Evolutionary conservation across 768 basidiomycete species (phyloP).

Genomic region (Boletus subparvulus): DNA sequence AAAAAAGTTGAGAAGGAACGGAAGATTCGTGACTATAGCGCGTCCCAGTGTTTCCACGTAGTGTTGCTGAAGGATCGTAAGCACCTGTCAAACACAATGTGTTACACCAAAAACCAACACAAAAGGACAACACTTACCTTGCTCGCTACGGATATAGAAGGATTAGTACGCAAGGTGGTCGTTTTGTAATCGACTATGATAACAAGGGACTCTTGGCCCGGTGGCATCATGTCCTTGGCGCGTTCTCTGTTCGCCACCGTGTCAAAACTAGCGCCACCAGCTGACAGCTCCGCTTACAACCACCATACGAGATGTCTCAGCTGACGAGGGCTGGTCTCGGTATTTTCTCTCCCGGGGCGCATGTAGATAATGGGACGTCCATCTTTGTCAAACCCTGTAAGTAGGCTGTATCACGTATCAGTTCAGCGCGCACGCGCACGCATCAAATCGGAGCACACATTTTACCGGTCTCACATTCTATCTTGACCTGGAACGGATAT

Average conservation of each 20-base stretch:
- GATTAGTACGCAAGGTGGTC: constrained; percentile 79
- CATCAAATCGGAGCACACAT: constrained; percentile 52
- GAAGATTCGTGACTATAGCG: constrained; percentile 81
- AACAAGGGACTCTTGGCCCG: constrained; percentile 76
- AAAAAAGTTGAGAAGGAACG: constrained; percentile 69
- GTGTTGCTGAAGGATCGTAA: constrained; percentile 82
- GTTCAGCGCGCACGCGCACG: background rate
- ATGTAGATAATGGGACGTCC: constrained; percentile 88
- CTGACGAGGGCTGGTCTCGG: constrained; percentile 72
- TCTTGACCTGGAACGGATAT: constrained; percentile 46
- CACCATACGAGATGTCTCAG: constrained; percentile 85
- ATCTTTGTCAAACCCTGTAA: constrained; percentile 84
- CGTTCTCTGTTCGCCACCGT: constrained; percentile 58
- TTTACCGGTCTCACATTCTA: constrained; percentile 84
- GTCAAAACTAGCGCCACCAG: constrained; percentile 5
- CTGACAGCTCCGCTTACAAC: constrained; percentile 50
- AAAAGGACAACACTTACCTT: constrained; percentile 45
- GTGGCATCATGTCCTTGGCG: constrained; percentile 86
- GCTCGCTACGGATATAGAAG: constrained; percentile 75
- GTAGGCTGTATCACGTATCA: constrained; percentile 46
- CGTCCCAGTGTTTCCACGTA: constrained; percentile 88
- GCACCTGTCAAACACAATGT: constrained; percentile 41
- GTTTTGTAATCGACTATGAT: constrained; percentile 87
- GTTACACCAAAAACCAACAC: background rate
- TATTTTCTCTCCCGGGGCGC: constrained; percentile 87